Percentiles rank a stretch among this genome's conserved stretches.
Conservation (phyloP, 2,329 filamentous ascomycete species). For the Chaetomium strumarium region DNA sequence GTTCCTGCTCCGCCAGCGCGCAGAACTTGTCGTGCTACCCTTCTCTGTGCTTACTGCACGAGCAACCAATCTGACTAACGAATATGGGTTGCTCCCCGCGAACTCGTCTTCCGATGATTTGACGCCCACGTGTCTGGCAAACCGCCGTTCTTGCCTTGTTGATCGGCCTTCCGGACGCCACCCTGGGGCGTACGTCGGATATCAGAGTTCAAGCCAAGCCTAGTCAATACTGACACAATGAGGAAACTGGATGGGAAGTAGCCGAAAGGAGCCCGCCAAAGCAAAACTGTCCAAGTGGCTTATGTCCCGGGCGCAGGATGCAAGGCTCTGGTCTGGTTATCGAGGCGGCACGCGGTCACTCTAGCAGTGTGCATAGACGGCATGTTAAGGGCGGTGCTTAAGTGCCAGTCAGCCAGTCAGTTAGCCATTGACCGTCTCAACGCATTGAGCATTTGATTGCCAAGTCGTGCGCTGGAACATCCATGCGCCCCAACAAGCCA, state of each 20-base stretch:
- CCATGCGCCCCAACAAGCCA: slow-evolving; percentile 8
- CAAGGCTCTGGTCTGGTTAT: background rate
- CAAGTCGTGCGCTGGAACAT: slow-evolving; percentile 12
- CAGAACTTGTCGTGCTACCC: background rate
- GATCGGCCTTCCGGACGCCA: too few species aligned
- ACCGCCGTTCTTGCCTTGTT: too few species aligned
- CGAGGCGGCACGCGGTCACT: background rate
- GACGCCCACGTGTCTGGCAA: too few species aligned
- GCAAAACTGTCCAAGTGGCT: slow-evolving; percentile 21
- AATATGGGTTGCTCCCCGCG: too few species aligned
- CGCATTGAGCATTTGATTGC: slow-evolving; percentile 17
- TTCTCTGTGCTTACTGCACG: background rate
- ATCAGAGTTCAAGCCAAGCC: background rate
- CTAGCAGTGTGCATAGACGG: background rate
- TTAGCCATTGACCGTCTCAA: background rate
- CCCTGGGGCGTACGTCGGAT: background rate
- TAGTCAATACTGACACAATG: background rate
- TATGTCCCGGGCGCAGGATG: slow-evolving; percentile 3
- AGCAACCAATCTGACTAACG: background rate
- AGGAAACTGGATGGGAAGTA: slow-evolving; percentile 5
- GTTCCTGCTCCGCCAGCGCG: too few species aligned
- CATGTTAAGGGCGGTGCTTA: background rate
- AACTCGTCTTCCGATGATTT: too few species aligned
- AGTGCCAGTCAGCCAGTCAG: background rate
- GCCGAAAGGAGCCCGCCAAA: slow-evolving; percentile 2